Evolutionary conservation across 257 asterid species (phyloP), one percentile per base, ranked within the genome.

Genomic region (Schizonepeta tenuifolia): DNA sequence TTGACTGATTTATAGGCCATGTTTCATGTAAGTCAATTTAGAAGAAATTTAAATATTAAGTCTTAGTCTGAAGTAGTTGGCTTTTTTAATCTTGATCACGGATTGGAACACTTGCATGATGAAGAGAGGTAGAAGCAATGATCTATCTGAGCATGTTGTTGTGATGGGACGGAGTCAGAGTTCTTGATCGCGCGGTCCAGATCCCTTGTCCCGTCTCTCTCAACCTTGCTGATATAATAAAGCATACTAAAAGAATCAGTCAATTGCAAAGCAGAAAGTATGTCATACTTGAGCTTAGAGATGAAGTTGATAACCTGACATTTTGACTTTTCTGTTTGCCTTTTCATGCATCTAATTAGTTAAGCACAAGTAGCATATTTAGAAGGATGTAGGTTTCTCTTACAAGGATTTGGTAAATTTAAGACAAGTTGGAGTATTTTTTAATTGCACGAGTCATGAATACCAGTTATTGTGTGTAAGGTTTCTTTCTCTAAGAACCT

Each of bases 1-100:
- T 44, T 12, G 69, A 43, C 24, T 56, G 69, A 15, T 77, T 78
- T 77, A 77, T 71, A 77, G 73, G 44, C 66, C 47, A 44, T 20
- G 46, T 69, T 7, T 31, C 54, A 18, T 12, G 41, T 40, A 68
- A 63, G 72, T 64, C 73, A 63, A 56, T n/a, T n/a, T 55, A 51
- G 12, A 18, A 12, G 38, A 56, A 22, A 50, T 15, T 41, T 21
- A 21, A 60, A 5, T 2, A 21, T 21, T 40, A 43, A 9, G 10
- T 54, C 26, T 51, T 59, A 69, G 33, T 67, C 20, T 59, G 57
- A 7, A 36, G 75, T 22, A 10, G 70, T 75, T 75, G 70, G 35
- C 6, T 57, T 35, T 2, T 17, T 44, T 36, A 58, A 24, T 65
- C 41, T 36, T 18, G 72, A 65, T n/a, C 13, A n/a, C 51, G 17